phyloP scores from a whole-genome alignment of 129 eudicot genomes.

The Pittosporum tobira region DNA sequence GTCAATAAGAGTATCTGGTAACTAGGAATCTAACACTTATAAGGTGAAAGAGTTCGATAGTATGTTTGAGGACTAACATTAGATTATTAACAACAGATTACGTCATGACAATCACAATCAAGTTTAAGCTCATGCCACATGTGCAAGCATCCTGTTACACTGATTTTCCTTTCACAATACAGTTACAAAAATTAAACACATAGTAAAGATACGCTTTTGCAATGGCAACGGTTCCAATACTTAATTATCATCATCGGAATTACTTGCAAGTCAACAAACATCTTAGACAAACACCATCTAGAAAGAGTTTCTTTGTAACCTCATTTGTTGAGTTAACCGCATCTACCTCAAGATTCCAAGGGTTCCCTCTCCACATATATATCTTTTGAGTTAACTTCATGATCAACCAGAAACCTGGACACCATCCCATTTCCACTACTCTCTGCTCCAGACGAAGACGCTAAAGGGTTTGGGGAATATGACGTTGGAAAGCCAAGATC shows the following conservation, averaged over 20 bases:
- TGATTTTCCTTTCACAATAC: not conserved
- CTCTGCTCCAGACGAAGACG: conserved; percentile 52
- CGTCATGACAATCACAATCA: not conserved
- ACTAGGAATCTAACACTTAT: not conserved
- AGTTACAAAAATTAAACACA: not conserved
- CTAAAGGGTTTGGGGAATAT: conserved; percentile 62
- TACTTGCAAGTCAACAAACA: not conserved
- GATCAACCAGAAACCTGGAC: conserved; percentile 80
- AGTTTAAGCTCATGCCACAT: not conserved
- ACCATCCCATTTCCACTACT: conserved; percentile 62
- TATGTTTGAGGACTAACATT: not conserved
- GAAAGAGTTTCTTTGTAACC: conserved; percentile 32
- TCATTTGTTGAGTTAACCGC: conserved; percentile 93
- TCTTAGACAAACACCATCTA: not conserved
- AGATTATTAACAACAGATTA: too few species aligned
- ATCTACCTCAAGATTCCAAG: conserved; percentile 96
- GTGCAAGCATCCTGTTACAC: not conserved
- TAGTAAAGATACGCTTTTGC: too few species aligned
- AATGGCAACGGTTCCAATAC: too few species aligned
- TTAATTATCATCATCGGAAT: not conserved
- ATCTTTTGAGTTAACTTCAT: conserved; percentile 71
- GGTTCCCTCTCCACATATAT: conserved; percentile 90
- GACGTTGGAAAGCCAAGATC: conserved; percentile 41
- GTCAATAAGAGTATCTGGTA: not conserved
- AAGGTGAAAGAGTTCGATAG: not conserved